These are phyloP conservation scores for Decorospora gaudefroyi DNA, from an alignment of 2,329 filamentous ascomycete genomes.

Conservation along the genomic window DNA sequence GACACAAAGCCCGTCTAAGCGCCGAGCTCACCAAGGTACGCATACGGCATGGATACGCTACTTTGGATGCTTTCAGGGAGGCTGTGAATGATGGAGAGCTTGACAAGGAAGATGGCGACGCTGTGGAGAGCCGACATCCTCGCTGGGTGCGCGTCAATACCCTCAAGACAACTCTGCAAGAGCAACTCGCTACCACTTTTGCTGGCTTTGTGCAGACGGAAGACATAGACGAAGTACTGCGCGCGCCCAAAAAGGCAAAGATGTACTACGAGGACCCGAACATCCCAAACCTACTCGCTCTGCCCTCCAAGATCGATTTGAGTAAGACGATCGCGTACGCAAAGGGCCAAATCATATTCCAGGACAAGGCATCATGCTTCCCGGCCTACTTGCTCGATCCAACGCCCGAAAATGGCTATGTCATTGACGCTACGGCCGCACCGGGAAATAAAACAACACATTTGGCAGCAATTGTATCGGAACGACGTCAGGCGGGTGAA, in stretches of 20 bases:
- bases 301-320: constrained; percentile 73
- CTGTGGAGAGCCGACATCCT: constrained; percentile 65
- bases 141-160: constrained; percentile 91
- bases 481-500: constrained; percentile 40
- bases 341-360: constrained; percentile 79
- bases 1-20: constrained; percentile 77
- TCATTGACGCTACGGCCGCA: constrained; percentile 92
- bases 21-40: constrained; percentile 83
- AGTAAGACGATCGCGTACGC: constrained; percentile 74
- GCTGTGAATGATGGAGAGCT: constrained; percentile 56
- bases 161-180: constrained; percentile 69
- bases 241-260: constrained; percentile 49
- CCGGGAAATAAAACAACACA: constrained; percentile 98
- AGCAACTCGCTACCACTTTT: constrained; percentile 78
- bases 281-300: constrained; percentile 80
- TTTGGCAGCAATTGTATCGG: constrained; percentile 71
- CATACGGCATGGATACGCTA: constrained; percentile 70
- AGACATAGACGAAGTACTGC: constrained; percentile 62
- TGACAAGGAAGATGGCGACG: constrained; percentile 38
- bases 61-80: constrained; percentile 67
- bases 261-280: constrained; percentile 74
- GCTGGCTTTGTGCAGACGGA: constrained; percentile 62
- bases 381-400: constrained; percentile 85
- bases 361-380: constrained; percentile 97
- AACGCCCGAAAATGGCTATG: constrained; percentile 67